A percentile compares a stretch with the other conserved stretches of the same genome.
Conservation (phyloP, 768 basidiomycete genomes). For the Cystofilobasidium capitatum region DNA sequence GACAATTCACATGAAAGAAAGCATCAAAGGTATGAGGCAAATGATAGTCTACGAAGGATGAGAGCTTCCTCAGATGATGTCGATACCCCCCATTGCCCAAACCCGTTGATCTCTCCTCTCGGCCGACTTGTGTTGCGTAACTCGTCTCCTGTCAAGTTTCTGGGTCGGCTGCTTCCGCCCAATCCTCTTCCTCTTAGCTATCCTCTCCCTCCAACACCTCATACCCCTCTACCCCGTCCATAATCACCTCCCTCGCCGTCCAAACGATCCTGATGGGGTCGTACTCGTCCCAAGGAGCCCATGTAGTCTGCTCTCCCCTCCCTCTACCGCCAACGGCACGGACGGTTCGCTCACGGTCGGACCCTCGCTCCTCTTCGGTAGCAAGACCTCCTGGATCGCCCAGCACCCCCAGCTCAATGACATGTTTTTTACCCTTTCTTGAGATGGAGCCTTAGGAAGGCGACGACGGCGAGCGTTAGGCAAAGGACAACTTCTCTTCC, state of each 20-base stretch:
- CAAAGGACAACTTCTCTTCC: background rate
- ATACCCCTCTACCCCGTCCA: background rate
- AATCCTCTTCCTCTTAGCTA: background rate
- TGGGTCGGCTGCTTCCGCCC: too few species aligned
- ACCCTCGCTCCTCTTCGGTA: background rate
- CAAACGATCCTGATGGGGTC: conserved; percentile 15
- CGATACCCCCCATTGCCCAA: too few species aligned
- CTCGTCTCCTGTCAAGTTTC: too few species aligned
- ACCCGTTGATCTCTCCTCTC: too few species aligned
- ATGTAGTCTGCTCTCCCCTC: conserved; percentile 10
- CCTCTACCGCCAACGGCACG: conserved; percentile 1
- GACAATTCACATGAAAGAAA: too few species aligned
- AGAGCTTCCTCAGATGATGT: too few species aligned
- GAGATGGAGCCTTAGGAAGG: conserved; percentile 17
- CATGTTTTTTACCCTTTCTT: conserved; percentile 12
- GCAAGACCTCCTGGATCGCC: conserved; percentile 8
- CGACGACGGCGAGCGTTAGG: background rate
- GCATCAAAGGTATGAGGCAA: too few species aligned
- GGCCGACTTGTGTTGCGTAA: too few species aligned
- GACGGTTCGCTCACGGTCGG: conserved; percentile 22
- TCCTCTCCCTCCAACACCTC: background rate
- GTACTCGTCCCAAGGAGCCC: conserved; percentile 5
- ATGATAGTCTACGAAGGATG: too few species aligned
- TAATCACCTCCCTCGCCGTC: background rate
- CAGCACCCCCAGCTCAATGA: conserved; percentile 14